Evolutionary conservation across 2,329 filamentous ascomycete species (phyloP), one percentile per base, ranked within the genome.

Genomic region (Paracorniculantispora psalliotae): DNA sequence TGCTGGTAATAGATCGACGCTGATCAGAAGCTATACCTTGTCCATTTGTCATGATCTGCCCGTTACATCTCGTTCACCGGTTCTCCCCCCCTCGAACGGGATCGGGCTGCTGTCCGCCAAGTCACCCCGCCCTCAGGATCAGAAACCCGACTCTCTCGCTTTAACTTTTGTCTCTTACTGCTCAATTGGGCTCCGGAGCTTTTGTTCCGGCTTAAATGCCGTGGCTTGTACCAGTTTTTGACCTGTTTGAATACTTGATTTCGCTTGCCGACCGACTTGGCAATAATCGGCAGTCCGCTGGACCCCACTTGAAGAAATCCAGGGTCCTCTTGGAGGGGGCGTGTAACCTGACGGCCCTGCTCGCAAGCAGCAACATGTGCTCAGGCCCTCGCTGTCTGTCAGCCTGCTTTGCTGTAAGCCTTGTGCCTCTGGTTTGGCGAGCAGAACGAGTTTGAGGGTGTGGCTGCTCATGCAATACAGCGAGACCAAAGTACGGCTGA

Each of bases 311-410:
- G 17, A 26, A 47, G n/a, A 47, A 56, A n/a, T 26, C 43, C 41
- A 57, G 54, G 54, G 54, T 57, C 54, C 54, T 50, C 33, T 23
- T 43, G 25, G 46, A 49, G 54, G 54, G 54, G 54, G 54, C 19
- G 54, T 57, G 54, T n/a, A 28, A 17, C 9, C 17, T 7, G 10
- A 13, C 33, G 7, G n/a, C 46, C 51, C 37, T n/a, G 26, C n/a
- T 30, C 9, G 23, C 19, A 23, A 33, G 39, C n/a, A n/a, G n/a
- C n/a, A 7, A 8, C 51, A 54, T 30, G 50, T 41, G 50, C 50
- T 25, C 13, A 46, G 28, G 37, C 26, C 17, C 46, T 9, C n/a
- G n/a, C n/a, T n/a, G n/a, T 26, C 39, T 25, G 39, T 44, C 51
- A 50, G 30, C 30, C 48, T 15, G 48, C 26, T 30, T 13, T 47